Conservation (phyloP, 805 yeast species). For the Candida ponderosae region DNA sequence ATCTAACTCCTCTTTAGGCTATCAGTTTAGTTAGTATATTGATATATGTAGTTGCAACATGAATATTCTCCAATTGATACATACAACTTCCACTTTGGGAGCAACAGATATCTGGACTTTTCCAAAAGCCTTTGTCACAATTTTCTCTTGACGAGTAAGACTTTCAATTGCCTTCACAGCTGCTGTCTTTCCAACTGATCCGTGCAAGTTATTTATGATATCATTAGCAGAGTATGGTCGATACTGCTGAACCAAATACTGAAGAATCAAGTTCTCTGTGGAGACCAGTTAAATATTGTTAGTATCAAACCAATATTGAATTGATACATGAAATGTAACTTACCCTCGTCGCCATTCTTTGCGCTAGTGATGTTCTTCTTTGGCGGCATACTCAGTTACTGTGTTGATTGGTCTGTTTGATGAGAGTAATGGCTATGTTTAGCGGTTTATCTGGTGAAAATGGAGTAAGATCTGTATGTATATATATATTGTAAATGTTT, state of each 20-base stretch:
- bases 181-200: constrained; percentile 25
- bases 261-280: constrained; percentile 26
- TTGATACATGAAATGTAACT: too few species aligned
- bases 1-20: background rate
- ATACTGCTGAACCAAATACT: constrained; percentile 34
- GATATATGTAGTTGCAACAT: too few species aligned
- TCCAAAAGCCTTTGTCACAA: constrained; percentile 34
- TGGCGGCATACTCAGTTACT: background rate
- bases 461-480: too few species aligned
- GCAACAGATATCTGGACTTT: constrained; percentile 36
- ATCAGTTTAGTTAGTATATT: too few species aligned
- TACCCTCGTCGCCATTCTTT: constrained; percentile 10
- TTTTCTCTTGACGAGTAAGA: constrained; percentile 24
- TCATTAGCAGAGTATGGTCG: constrained; percentile 43
- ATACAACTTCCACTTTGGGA: constrained; percentile 21
- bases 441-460: too few species aligned
- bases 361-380: background rate
- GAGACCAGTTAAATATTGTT: background rate
- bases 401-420: background rate
- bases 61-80: background rate
- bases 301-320: background rate
- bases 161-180: constrained; percentile 29
- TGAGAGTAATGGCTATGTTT: too few species aligned
- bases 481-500: too few species aligned
- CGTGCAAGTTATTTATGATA: constrained; percentile 36